These are phyloP conservation scores for Chalaropsis ovoidea DNA, from an alignment of 2,329 filamentous ascomycete genomes.

Conservation along the genomic window DNA sequence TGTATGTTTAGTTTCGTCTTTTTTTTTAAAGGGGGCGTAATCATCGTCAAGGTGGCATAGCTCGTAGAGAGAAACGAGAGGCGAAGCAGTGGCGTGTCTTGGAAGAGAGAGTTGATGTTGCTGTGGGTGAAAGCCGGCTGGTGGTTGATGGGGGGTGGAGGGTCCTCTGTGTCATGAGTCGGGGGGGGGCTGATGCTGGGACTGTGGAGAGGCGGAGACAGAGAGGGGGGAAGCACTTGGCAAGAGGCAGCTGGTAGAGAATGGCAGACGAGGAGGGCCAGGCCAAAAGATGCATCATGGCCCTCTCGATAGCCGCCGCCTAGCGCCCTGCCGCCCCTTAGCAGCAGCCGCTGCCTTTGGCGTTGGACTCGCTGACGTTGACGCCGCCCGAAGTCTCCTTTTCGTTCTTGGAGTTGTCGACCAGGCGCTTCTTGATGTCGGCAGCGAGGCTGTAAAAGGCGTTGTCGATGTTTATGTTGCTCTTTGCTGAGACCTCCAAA, in stretches of 20 bases:
- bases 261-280: background rate
- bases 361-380: slow-evolving; percentile 54
- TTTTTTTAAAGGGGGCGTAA: background rate
- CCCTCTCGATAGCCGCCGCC: no score
- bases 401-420: slow-evolving; percentile 78
- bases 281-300: no score
- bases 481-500: slow-evolving; percentile 96
- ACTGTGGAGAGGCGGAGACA: background rate
- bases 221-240: background rate
- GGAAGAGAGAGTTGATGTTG: background rate
- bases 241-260: background rate
- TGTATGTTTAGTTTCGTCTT: background rate
- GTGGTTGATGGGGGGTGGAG: no score
- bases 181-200: background rate
- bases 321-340: no score
- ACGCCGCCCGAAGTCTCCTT: slow-evolving; percentile 50
- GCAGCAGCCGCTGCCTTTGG: slow-evolving; percentile 63
- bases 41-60: slow-evolving; percentile 4
- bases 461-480: slow-evolving; percentile 99
- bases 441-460: slow-evolving; percentile 91
- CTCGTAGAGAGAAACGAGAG: background rate
- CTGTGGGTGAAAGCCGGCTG: background rate
- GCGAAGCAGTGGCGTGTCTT: background rate
- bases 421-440: slow-evolving; percentile 97
- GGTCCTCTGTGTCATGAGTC: background rate